These are phyloP conservation scores for Melocanna baccifera DNA, from an alignment of 176 grass and related monocot species.

Conservation along the genomic window DNA sequence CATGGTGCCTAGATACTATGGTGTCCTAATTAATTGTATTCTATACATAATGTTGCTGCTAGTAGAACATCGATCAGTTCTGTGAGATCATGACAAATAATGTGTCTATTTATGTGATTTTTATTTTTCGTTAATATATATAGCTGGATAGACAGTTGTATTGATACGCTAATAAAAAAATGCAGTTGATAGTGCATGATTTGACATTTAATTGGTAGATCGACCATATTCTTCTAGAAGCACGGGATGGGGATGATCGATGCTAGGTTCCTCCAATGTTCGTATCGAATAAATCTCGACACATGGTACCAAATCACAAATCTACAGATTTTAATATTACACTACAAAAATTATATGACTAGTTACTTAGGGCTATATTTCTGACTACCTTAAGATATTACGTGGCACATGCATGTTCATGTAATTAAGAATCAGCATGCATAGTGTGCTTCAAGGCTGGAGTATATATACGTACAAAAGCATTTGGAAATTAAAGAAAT, in stretches of 20 bases:
- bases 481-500: constrained; percentile 16
- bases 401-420: constrained; percentile 30
- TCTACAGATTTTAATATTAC: constrained; percentile 8
- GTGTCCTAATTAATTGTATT: too few relatives aligned
- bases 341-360: background rate
- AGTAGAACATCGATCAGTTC: background rate
- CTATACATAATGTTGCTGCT: background rate
- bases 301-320: constrained; percentile 43
- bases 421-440: background rate
- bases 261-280: constrained; percentile 8
- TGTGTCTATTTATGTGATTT: too few relatives aligned
- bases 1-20: too few relatives aligned
- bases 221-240: constrained; percentile 42
- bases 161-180: constrained; percentile 21
- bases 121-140: too few relatives aligned
- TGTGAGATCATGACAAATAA: too few relatives aligned
- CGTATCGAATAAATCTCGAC: constrained; percentile 35
- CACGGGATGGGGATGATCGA: constrained; percentile 23
- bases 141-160: background rate
- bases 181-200: constrained; percentile 18
- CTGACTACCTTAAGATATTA: constrained; percentile 12
- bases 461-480: background rate
- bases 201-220: constrained; percentile 37
- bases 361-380: background rate
- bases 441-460: background rate